Evolutionary conservation across 2,329 filamentous ascomycete species (phyloP), one percentile per base, ranked within the genome.

Genomic region (Knoxdaviesia capensis): DNA sequence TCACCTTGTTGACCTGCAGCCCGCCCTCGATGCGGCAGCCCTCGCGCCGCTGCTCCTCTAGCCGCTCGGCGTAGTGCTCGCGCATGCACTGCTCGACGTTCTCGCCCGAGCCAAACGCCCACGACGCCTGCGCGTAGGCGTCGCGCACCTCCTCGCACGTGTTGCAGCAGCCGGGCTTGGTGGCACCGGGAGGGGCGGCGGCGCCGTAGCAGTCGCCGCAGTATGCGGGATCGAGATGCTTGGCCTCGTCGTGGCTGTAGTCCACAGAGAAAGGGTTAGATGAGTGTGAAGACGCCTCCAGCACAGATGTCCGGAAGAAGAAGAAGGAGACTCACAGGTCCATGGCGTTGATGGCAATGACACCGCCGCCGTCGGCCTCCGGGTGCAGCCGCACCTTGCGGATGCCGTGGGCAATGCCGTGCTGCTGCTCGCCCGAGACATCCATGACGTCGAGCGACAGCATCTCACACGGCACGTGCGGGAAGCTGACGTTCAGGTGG

Each of bases 371-470:
- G 52, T 94, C 77, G 37, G 64, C 65, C 50, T 69, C 66, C 29
- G 86, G 67, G 47, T 71, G 67, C 47, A 98, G 69, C 47, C 90
- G 78, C 47, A 94, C 81, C 64, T 94, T 96, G 62, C 76, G 83
- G 47, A 98, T 75, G 38, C 90, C 90, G 55, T 94, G 86, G 58
- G 85, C 78, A 45, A 98, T 82, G 41, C 88, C 90, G 51, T 87
- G 83, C 59, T 98, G 90, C 55, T 94, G 81, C 61, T 98, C 90
- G 48, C 90, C 90, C 28, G 86, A 94, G 30, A 96, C 88, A 62
- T 98, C 90, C 90, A 98, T 98, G 44, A 98, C 88, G 58, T 98
- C 90, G 52, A 98, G 77, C 8, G 90, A 94, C 49, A 96, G 68
- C 41, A 98, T 75, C 60, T 96, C 88, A 64, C 90, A 98, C 7